These are phyloP conservation scores for Wakefieldia striispora DNA, from an alignment of 768 basidiomycete species.

Conservation along the genomic window DNA sequence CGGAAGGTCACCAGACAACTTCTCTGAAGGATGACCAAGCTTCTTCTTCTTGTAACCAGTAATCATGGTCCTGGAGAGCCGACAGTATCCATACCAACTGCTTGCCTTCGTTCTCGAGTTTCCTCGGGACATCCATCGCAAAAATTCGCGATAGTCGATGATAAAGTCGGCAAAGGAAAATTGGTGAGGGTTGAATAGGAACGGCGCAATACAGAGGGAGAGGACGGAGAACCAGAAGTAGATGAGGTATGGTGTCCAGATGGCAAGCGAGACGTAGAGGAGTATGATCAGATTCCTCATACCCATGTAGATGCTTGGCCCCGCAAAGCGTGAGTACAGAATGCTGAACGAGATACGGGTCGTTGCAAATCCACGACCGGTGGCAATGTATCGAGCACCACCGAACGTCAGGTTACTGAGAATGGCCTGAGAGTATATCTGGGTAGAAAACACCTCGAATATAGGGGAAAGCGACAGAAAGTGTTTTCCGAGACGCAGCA, in stretches of 20 bases:
- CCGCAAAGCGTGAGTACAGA: slow-evolving; percentile 97
- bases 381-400: slow-evolving; percentile 98
- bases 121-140: slow-evolving; percentile 99
- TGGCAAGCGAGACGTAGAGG: slow-evolving; percentile 85
- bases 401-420: slow-evolving; percentile 96
- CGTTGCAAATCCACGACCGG: slow-evolving; percentile 98
- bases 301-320: slow-evolving; percentile 99
- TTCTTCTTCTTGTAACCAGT: slow-evolving; percentile 99
- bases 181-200: slow-evolving; percentile 99
- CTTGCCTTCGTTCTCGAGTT: slow-evolving; percentile 96
- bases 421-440: slow-evolving; percentile 97
- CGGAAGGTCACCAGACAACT: slow-evolving; percentile 90
- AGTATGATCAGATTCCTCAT: slow-evolving; percentile 90
- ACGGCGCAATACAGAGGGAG: slow-evolving; percentile 93
- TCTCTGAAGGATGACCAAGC: slow-evolving; percentile 96
- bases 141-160: slow-evolving; percentile 97
- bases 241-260: slow-evolving; percentile 93
- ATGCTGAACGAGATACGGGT: slow-evolving; percentile 95
- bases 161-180: slow-evolving; percentile 97
- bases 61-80: slow-evolving; percentile 94
- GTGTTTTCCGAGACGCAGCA: slow-evolving; percentile 93
- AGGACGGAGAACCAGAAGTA: slow-evolving; percentile 99
- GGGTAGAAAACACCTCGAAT: slow-evolving; percentile 98
- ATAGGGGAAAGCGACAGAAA: slow-evolving; percentile 96
- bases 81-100: slow-evolving; percentile 99